Evolutionary conservation across 176 grass and related monocot genomes (phyloP).

Genomic region (Lolium perenne): DNA sequence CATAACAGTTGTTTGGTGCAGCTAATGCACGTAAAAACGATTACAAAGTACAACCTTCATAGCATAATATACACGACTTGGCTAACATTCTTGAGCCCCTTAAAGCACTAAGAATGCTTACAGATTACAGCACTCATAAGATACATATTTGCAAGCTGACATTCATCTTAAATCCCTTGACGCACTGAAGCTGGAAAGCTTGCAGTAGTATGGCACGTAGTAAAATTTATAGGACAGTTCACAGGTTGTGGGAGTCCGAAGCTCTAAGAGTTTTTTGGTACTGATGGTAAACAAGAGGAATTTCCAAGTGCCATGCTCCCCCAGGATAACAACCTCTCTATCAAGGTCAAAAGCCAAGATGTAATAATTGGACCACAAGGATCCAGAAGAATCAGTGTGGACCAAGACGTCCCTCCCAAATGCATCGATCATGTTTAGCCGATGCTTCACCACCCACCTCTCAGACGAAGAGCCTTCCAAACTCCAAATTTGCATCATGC

Average conservation of each 20-base stretch:
- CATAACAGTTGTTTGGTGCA: no score
- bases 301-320: background rate
- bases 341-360: constrained; percentile 33
- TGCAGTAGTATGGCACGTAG: constrained; percentile 22
- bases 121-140: no score
- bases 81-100: no score
- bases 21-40: no score
- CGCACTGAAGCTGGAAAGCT: background rate
- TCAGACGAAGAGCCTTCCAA: constrained; percentile 10
- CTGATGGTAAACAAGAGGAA: constrained; percentile 34
- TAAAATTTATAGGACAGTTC: background rate
- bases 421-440: constrained; percentile 11
- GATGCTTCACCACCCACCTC: constrained; percentile 33
- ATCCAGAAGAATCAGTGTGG: background rate
- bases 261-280: background rate
- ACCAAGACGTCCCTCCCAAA: constrained; percentile 21
- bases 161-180: background rate
- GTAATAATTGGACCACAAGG: constrained; percentile 15
- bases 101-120: no score
- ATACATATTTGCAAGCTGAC: background rate
- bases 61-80: no score
- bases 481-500: constrained; percentile 31
- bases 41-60: no score
- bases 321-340: background rate
- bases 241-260: constrained; percentile 1